These are phyloP conservation scores for Trypanosoma cruzi DNA, from an alignment of 208 protist genomes.

Conservation along the genomic window DNA sequence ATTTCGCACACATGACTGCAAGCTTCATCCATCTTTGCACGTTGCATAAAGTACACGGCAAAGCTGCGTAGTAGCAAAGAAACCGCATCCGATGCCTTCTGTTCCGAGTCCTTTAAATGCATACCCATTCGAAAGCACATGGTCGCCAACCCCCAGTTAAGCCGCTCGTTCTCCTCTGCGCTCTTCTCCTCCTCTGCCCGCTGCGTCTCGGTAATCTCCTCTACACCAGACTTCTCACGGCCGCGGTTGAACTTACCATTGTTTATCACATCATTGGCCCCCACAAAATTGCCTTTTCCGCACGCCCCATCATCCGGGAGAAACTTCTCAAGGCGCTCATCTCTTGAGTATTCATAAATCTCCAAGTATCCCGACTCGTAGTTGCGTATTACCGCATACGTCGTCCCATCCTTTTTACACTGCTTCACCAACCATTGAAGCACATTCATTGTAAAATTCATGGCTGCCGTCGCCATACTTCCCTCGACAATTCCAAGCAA, in stretches of 20 bases:
- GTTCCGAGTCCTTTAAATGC: slow-evolving; percentile 47
- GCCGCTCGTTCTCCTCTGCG: slow-evolving; percentile 29
- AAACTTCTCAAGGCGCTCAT: slow-evolving; percentile 25
- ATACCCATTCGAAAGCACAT: slow-evolving; percentile 78
- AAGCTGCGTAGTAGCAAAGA: slow-evolving; percentile 64
- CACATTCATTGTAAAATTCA: slow-evolving; percentile 79
- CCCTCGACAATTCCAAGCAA: slow-evolving; percentile 64
- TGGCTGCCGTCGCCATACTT: slow-evolving; percentile 70
- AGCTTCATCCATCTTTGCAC: slow-evolving; percentile 24
- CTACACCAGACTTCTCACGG: not conserved
- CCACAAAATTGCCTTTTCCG: slow-evolving; percentile 18
- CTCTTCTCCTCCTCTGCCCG: not conserved
- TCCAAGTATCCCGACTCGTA: slow-evolving; percentile 57
- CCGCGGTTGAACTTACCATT: not conserved
- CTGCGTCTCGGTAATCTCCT: not conserved
- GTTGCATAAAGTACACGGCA: slow-evolving; percentile 47
- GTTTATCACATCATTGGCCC: not conserved
- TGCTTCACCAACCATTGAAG: slow-evolving; percentile 75
- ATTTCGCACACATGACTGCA: slow-evolving; percentile 34
- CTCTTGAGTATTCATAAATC: slow-evolving; percentile 65
- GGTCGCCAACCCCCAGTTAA: slow-evolving; percentile 60
- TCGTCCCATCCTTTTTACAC: slow-evolving; percentile 61
- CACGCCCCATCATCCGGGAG: slow-evolving; percentile 28
- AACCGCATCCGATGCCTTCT: slow-evolving; percentile 48
- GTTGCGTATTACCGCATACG: slow-evolving; percentile 67